These are phyloP conservation scores for Umbelopsis sp. DNA, from an alignment of 192 early-diverging fungal genomes.

Conservation along the genomic window DNA sequence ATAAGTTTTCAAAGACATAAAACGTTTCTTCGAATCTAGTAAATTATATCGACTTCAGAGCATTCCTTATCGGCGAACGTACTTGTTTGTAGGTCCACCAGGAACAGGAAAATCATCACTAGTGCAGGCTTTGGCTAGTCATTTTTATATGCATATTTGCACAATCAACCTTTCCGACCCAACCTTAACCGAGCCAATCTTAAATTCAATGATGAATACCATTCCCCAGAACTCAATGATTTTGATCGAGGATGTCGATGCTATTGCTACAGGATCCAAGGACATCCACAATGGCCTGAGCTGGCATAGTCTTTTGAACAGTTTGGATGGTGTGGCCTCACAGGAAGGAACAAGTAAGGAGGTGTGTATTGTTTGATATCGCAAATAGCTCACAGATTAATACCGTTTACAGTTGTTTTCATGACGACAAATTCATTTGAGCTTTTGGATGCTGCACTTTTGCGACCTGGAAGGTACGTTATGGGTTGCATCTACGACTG, in stretches of 20 bases:
- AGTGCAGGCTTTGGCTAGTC: not conserved
- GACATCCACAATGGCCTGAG: not conserved
- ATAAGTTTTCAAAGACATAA: not conserved
- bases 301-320: not conserved
- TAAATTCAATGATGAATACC: slow-evolving; percentile 1
- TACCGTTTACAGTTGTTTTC: not conserved
- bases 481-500: no score
- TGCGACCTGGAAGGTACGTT: slow-evolving; percentile 4
- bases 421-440: slow-evolving; percentile 6
- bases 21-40: not conserved
- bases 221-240: not conserved
- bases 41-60: not conserved
- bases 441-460: not conserved
- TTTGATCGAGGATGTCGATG: slow-evolving; percentile 10
- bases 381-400: not conserved
- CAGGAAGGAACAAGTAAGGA: slow-evolving; percentile 12
- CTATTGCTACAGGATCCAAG: not conserved
- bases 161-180: slow-evolving; percentile 1
- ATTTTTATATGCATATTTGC: not conserved
- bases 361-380: no score
- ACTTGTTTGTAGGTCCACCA: slow-evolving; percentile 5
- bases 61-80: slow-evolving; percentile 1
- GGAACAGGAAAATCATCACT: slow-evolving; percentile 13
- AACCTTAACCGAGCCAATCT: not conserved
- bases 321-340: not conserved